A percentile compares a stretch with the other conserved stretches of the same genome.
phyloP scores from a whole-genome alignment of 768 basidiomycete species.

The Kwoniella heveanensis region DNA sequence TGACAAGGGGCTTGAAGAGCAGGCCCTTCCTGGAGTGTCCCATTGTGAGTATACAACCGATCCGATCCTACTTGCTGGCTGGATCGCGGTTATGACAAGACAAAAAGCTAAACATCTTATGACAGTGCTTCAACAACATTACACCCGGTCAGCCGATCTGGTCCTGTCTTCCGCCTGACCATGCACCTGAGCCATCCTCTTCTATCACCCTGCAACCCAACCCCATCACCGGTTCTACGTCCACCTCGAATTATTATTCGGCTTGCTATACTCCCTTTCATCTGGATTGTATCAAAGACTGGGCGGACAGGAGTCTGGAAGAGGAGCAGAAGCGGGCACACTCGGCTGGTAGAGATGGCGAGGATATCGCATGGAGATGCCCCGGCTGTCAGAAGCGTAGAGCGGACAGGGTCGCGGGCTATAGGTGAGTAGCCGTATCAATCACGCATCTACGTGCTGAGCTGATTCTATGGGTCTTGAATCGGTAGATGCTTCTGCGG shows the following conservation, averaged over 20 bases:
- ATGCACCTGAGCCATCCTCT: slow-evolving; percentile 57
- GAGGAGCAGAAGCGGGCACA: slow-evolving; percentile 66
- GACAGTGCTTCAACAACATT: slow-evolving; percentile 72
- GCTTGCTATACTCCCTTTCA: slow-evolving; percentile 88
- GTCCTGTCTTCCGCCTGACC: slow-evolving; percentile 68
- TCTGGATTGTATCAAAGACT: slow-evolving; percentile 80
- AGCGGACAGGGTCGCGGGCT: slow-evolving; percentile 63
- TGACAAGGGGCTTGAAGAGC: slow-evolving; percentile 41
- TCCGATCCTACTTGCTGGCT: neutral
- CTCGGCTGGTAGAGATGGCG: slow-evolving; percentile 63
- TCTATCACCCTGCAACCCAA: slow-evolving; percentile 16
- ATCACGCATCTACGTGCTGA: too few species aligned
- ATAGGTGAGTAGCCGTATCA: slow-evolving; percentile 70
- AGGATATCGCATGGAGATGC: slow-evolving; percentile 72
- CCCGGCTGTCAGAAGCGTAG: slow-evolving; percentile 87
- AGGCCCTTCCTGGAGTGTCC: slow-evolving; percentile 52
- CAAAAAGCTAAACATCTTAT: neutral
- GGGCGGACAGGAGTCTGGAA: slow-evolving; percentile 73
- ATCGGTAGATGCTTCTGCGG: slow-evolving; percentile 41
- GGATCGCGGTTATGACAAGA: neutral
- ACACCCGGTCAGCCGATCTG: slow-evolving; percentile 78
- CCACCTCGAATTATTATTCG: slow-evolving; percentile 23
- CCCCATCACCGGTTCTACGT: slow-evolving; percentile 17
- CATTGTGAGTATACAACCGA: slow-evolving; percentile 36
- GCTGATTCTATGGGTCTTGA: slow-evolving; percentile 52